Conservation (phyloP, 805 yeast species). For the Lipomyces oligophaga region DNA sequence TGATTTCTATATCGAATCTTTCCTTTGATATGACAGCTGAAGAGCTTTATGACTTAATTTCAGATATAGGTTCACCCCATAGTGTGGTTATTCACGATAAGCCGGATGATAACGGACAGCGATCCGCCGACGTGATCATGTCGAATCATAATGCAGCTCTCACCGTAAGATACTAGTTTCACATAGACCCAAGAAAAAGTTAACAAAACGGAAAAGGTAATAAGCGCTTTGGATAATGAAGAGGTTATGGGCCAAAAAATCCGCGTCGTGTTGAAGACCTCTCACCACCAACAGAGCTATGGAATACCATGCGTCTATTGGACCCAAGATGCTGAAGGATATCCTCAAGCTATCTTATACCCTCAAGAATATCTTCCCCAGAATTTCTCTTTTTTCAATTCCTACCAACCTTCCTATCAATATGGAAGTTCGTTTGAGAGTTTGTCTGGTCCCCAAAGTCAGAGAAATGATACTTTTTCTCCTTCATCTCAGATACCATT, state of each 20-base stretch:
- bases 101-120: conserved; percentile 13
- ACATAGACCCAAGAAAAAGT: not conserved
- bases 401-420: no score
- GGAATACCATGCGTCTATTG: conserved; percentile 1
- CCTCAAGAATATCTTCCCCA: no score
- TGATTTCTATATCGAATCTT: conserved; percentile 13
- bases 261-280: not conserved
- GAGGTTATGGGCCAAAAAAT: conserved; percentile 6
- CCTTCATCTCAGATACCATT: no score
- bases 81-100: conserved; percentile 17
- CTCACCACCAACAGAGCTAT: not conserved
- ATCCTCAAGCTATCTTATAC: not conserved
- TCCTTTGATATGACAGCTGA: conserved; percentile 18
- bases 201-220: not conserved
- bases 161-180: not conserved
- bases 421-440: no score
- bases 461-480: no score
- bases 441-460: no score
- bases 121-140: conserved; percentile 23
- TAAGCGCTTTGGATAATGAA: not conserved
- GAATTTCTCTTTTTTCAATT: no score
- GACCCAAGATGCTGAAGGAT: conserved; percentile 3
- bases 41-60: conserved; percentile 16
- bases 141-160: conserved; percentile 7
- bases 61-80: conserved; percentile 6